phyloP scores from a whole-genome alignment of 192 early-diverging fungal species.

The Phycomyces nitens region DNA sequence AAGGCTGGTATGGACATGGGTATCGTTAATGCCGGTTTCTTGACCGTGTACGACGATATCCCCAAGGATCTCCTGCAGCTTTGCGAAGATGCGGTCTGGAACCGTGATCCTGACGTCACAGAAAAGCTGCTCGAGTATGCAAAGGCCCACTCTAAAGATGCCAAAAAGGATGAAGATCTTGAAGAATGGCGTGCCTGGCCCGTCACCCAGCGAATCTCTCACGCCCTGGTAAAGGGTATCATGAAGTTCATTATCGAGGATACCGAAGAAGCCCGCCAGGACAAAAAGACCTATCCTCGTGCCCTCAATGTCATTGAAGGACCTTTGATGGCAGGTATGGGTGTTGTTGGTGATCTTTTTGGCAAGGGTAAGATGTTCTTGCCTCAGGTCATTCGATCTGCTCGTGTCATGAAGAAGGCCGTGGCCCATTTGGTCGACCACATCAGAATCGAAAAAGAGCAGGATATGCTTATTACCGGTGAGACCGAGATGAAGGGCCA shows the following conservation, averaged over 20 bases:
- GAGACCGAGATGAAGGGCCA: conserved; percentile 57
- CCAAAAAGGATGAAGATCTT: conserved; percentile 66
- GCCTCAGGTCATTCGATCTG: conserved; percentile 96
- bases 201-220: conserved; percentile 72
- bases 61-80: conserved; percentile 89
- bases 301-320: conserved; percentile 96
- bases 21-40: conserved; percentile 94
- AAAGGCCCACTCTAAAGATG: conserved; percentile 70
- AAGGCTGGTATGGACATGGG: conserved; percentile 95
- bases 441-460: conserved; percentile 88
- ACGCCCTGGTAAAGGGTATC: conserved; percentile 92
- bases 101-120: conserved; percentile 85
- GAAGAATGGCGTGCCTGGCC: conserved; percentile 82
- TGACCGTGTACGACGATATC: conserved; percentile 95
- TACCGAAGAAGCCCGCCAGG: conserved; percentile 86
- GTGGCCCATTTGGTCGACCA: conserved; percentile 93
- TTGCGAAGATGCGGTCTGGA: conserved; percentile 93
- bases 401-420: conserved; percentile 97
- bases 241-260: conserved; percentile 92
- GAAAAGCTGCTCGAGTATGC: conserved; percentile 93
- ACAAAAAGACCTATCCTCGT: conserved; percentile 72
- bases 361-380: conserved; percentile 96
- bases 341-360: conserved; percentile 90
- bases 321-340: conserved; percentile 94
- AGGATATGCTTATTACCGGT: conserved; percentile 55